A percentile compares a stretch with the other conserved stretches of the same genome.
Evolutionary conservation across 1,139 yeast genomes (phyloP).

Genomic region (Chernovozyma sophiae-reginae): DNA sequence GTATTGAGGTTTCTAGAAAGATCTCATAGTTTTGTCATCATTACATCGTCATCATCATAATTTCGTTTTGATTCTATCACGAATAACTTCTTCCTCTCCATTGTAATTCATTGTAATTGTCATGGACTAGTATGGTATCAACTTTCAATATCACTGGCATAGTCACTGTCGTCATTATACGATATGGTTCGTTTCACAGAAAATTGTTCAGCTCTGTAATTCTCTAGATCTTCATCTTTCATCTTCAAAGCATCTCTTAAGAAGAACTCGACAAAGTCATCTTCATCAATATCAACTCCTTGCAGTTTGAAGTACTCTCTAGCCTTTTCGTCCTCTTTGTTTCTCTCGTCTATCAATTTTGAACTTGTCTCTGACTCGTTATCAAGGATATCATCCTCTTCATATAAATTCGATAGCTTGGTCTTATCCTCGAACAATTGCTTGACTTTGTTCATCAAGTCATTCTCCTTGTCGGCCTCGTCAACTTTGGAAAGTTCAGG

Average conservation of each 20-base stretch:
- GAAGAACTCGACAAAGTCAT: constrained; percentile 61
- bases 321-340: constrained; percentile 10
- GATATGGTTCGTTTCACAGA: constrained; percentile 12
- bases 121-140: too few species aligned
- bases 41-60: too few species aligned
- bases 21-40: too few species aligned
- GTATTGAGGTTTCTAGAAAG: too few species aligned
- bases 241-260: constrained; percentile 48
- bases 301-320: constrained; percentile 17
- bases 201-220: constrained; percentile 7
- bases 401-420: constrained; percentile 6
- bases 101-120: too few species aligned
- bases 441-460: constrained; percentile 9
- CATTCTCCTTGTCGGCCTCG: constrained; percentile 9
- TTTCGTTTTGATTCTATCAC: too few species aligned
- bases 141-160: too few species aligned
- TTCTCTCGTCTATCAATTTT: constrained; percentile 8
- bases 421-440: constrained; percentile 11
- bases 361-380: constrained; percentile 7
- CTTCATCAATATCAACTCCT: constrained; percentile 49
- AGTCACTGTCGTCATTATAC: constrained; percentile 20
- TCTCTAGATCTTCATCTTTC: constrained; percentile 34
- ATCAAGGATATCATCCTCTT: constrained; percentile 11
- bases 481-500: background rate
- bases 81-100: too few species aligned